These are phyloP conservation scores for Hemerocallis citrina DNA, from an alignment of 106 monocot species.

Conservation along the genomic window DNA sequence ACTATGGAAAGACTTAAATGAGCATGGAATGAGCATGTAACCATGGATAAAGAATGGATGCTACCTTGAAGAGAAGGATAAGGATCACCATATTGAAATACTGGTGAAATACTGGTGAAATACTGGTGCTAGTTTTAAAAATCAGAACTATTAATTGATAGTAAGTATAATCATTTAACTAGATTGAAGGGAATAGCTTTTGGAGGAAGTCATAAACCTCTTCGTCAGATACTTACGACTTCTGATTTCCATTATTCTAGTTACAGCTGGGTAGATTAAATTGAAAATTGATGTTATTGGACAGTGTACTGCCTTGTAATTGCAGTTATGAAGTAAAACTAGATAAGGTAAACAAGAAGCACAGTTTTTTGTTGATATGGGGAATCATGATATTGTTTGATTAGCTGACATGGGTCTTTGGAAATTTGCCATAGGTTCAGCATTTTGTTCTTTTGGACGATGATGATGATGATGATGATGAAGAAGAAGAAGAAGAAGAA, in stretches of 20 bases:
- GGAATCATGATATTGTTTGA: neutral
- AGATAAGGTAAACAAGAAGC: neutral
- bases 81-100: neutral
- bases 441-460: slow-evolving; percentile 51
- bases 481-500: slow-evolving; percentile 16
- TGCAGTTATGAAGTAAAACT: neutral
- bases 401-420: neutral
- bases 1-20: too few species aligned
- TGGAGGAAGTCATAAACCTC: neutral
- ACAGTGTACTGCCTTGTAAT: neutral
- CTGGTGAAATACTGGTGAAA: neutral
- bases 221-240: neutral
- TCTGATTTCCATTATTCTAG: neutral
- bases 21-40: too few species aligned
- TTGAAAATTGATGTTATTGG: neutral
- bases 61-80: too few species aligned
- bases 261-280: neutral
- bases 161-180: too few species aligned
- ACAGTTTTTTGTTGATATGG: neutral
- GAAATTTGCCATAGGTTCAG: slow-evolving; percentile 8
- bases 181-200: too few species aligned
- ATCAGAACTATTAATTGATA: too few species aligned
- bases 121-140: neutral
- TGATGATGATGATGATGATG: slow-evolving; percentile 27
- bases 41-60: too few species aligned